Evolutionary conservation across 768 basidiomycete genomes (phyloP), one percentile per base, ranked within the genome.

Genomic region (Trametes elegans): DNA sequence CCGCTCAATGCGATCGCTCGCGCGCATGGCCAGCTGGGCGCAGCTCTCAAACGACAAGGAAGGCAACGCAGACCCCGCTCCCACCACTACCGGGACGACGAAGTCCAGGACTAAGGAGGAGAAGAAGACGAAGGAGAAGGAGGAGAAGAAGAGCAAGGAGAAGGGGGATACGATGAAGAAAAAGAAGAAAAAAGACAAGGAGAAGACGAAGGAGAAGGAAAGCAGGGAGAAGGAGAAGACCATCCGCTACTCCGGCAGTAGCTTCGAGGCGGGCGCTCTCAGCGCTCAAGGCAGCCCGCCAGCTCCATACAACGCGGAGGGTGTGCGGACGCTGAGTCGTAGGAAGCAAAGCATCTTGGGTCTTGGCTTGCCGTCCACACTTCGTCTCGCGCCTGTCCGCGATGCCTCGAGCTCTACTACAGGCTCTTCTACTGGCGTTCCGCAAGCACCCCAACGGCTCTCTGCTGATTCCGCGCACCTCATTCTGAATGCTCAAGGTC

Each of bases 1-100:
- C 74, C 77, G 85, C 38, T 86, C 84, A 13, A 83, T 93, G 60
- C 76, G 84, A 24, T 85, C 83, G 2, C 68, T 91, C 36, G 89
- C 90, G 3, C 73, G 83, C 29, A 83, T 91, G 41, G 80, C 83
- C 1, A 85, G 84, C 63, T 88, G 88, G 87, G 81, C 83, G 21
- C 84, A 84, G 62, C 69, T 83, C 51, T 77, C 72, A 65, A 72
- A 70, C 14, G 72, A 76, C 39, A 68, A 68, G 63, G 68, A 69
- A 59, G 62, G 39, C 36, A 60, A 66, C 53, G 28, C 45, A 3
- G 49, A 65, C 10, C 66, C 68, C 28, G 49, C 65, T 24, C 36
- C 63, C 6, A 70, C 66, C 49, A 55, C 57, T 10, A 53, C 42
- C 9, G 18, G 42, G 24, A 55, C 53, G 27, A 67, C 64, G 62